Conservation (phyloP, 2,329 filamentous ascomycete genomes). For the Apiospora hydei region DNA sequence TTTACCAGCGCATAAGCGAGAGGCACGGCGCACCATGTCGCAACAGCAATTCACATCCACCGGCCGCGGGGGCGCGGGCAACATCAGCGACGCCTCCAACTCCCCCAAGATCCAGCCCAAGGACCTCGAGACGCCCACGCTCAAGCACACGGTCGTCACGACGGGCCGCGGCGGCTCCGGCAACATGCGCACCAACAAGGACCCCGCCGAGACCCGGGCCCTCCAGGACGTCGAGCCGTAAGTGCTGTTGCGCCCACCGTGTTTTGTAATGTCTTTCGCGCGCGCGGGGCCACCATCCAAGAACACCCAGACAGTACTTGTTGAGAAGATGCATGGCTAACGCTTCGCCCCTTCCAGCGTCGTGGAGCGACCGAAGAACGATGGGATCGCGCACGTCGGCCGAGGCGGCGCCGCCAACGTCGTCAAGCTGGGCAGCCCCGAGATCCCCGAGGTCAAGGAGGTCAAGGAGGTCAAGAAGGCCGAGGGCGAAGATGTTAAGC, state of each 20-base stretch:
- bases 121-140: constrained; percentile 81
- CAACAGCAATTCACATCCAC: constrained; percentile 61
- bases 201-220: constrained; percentile 75
- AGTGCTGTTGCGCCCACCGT: constrained; percentile 42
- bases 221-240: constrained; percentile 84
- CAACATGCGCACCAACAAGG: constrained; percentile 81
- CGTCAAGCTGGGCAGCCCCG: constrained; percentile 51
- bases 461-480: constrained; percentile 59
- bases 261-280: not conserved
- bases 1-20: not conserved
- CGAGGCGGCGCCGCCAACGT: constrained; percentile 80
- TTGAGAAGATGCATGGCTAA: not conserved
- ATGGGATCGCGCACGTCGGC: constrained; percentile 70
- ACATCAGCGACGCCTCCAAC: constrained; percentile 66
- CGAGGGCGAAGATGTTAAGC: constrained; percentile 35
- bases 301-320: not conserved
- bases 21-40: constrained; percentile 44
- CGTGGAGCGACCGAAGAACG: constrained; percentile 59
- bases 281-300: not conserved
- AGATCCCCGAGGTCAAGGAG: constrained; percentile 50
- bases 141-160: constrained; percentile 85
- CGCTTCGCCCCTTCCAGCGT: constrained; percentile 45
- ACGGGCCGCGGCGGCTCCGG: constrained; percentile 88
- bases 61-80: constrained; percentile 81
- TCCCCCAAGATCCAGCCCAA: constrained; percentile 57